Evolutionary conservation across 192 early-diverging fungal species (phyloP), one percentile per base, ranked within the genome.

Genomic region (Coemansia sp.): DNA sequence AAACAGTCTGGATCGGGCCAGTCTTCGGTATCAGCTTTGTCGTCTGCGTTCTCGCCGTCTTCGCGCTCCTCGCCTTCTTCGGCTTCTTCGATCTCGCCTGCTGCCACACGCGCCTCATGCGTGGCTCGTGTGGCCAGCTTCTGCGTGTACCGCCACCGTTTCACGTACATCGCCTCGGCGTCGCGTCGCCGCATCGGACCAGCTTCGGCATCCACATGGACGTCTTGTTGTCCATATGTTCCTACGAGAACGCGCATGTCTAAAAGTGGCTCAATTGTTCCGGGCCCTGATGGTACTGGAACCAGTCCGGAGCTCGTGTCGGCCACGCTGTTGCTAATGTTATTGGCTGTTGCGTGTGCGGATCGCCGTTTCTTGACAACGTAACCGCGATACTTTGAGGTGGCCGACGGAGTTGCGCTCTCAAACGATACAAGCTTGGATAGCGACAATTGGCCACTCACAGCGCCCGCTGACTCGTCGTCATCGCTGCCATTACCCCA

Each of bases 31-130:
- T 60, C 74, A 1, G 38, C n/a, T n/a, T 51, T 38, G 2, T 53
- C 41, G 16, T 62, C 60, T 14, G 52, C 68, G 35, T 2, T 37
- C 26, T 67, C 65, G 29, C 71, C 68, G 50, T 80, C 77, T 29
- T 80, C 77, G 41, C 71, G 59, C 52, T 79, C 76, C 62, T 80
- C 71, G 52, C 71, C 77, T n/a, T 74, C 71, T 27, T 74, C 77
- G 24, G 77, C 68, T 53, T 79, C 77, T 48, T 79, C 77, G n/a
- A 70, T 70, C 54, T 79, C 77, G 45, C 77, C 71, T 9, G 63
- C 47, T 1, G 76, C 76, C 16, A 70, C 57, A 11, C 64, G 66
- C 53, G 67, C 67, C 23, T 69, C 66, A 51, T 64, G 67, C 3
- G 50, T 47, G 4, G 76, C 76, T 22, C 71, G 60, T n/a, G 48